Base-by-base conservation (phyloP, 177 flowering plant species). In the Vitis hybrid region DNA sequence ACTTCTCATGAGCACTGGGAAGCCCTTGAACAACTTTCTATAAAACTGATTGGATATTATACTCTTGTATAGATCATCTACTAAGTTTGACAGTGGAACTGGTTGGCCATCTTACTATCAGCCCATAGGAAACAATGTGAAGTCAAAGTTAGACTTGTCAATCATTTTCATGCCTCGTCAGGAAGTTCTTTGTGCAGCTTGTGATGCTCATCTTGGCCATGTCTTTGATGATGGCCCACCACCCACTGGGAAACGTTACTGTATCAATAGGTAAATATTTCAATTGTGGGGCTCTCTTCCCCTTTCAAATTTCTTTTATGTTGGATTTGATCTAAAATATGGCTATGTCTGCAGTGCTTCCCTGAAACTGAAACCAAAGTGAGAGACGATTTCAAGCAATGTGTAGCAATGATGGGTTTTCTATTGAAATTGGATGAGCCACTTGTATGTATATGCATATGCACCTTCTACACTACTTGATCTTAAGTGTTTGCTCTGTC, bases 61-160 rank as follows among this genome's bases (percentile, higher is more conserved):
- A 30, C 34, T 68, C 14, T 72, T 62, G n/a, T 69, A 3, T 77
- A 94, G 98, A 73, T 94, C 98, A 69, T 82, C 89, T 4, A 90
- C 98, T n/a, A 94, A 94, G 69, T 94, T 94, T 72, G 96, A 94
- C 71, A 91, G 97, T 65, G 97, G 98, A 70, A 94, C 98, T 56
- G 98, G 98, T 51, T 91, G 98, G 97, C 97, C 98, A 65, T 94
- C 97, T 15, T 94, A 88, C 73, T 90, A 89, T 74, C 75, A 91
- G 67, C 90, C 94, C 3, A 65, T 89, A 4, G 94, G 87, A n/a
- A 80, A 75, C 82, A 92, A 92, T 77, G 97, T 88, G 64, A 88
- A 91, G 70, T 85, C 93, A 11, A 89, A 92, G 75, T 69, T 91
- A 62, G 98, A 94, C 80, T 39, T 86, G 80, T 94, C 98, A 0